Evolutionary conservation across 352 stramenopile genomes (phyloP), one percentile per base, ranked within the genome.

Genomic region (Phytophthora citricola): DNA sequence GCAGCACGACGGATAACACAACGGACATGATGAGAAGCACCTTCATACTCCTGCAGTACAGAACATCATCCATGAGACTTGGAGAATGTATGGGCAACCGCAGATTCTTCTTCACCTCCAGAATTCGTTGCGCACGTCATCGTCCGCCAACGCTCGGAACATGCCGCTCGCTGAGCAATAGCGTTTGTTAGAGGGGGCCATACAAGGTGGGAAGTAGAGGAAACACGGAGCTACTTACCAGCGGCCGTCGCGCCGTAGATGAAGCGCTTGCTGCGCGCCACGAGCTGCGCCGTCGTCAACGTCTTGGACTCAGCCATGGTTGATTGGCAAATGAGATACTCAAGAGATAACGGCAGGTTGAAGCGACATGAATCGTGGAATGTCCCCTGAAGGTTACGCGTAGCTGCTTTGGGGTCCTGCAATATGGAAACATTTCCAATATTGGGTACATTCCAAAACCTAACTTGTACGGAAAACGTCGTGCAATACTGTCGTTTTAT

Each of bases 1-100:
- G 79, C 54, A 90, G 43, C 27, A 88, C 38, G 22, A 59, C 66
- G n/a, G 85, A 74, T 27, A 90, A 68, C 63, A 79, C 77, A n/a
- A 78, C n/a, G 29, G 80, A 78, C 71, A 78, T 73, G 32, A 84
- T 52, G 48, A 90, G 61, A 50, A 91, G 60, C 43, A 71, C 38
- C 63, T 87, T 83, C 41, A 83, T 76, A 12, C 66, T 74, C 57
- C 82, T 91, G 38, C 14, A 51, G 11, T 17, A 59, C 34, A 34
- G 10, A 48, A 10, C 39, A 7, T 38, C 6, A 27, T 17, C 26
- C 9, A 6, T 66, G 55, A 49, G 64, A 48, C 27, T 48, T 38
- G 56, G 17, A 34, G 47, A 65, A 51, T 6, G 10, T 56, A 50
- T 29, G 14, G 1, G 9, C 34, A 54, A 53, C 2, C 53, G 20